These are phyloP conservation scores for Lachancea mirantina DNA, from an alignment of 805 yeast genomes.

Conservation along the genomic window DNA sequence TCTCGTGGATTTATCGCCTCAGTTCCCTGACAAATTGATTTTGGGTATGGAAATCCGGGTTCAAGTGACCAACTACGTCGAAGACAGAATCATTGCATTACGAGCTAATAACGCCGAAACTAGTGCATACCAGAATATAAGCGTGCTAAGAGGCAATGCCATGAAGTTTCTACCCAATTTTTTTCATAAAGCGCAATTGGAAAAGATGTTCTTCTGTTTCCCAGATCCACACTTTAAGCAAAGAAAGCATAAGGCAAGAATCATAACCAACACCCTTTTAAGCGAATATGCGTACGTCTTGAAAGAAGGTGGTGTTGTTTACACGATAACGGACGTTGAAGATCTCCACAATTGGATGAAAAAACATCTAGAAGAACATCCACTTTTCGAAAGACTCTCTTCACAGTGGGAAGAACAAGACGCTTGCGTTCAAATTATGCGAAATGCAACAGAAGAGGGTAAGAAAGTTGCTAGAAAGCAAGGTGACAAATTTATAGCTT, in stretches of 20 bases:
- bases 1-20: conserved; percentile 68
- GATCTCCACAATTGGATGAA: conserved; percentile 97
- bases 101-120: conserved; percentile 38
- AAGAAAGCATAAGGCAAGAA: conserved; percentile 95
- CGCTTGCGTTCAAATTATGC: conserved; percentile 80
- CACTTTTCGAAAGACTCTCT: conserved; percentile 74
- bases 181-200: conserved; percentile 71
- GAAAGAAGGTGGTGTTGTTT: conserved; percentile 78
- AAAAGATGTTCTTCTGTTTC: conserved; percentile 94
- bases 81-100: conserved; percentile 87
- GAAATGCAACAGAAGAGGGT: conserved; percentile 94
- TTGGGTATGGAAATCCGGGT: conserved; percentile 97
- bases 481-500: conserved; percentile 83
- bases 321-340: conserved; percentile 92
- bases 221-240: conserved; percentile 99
- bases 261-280: conserved; percentile 79
- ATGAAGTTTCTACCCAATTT: conserved; percentile 97
- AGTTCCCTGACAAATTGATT: conserved; percentile 63
- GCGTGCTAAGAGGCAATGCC: conserved; percentile 89
- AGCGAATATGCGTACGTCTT: conserved; percentile 90
- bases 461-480: conserved; percentile 89
- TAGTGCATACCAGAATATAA: conserved; percentile 67
- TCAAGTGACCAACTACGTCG: conserved; percentile 95
- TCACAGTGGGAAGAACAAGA: conserved; percentile 77
- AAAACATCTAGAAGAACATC: conserved; percentile 81